phyloP scores from a whole-genome alignment of 345 rosid genomes.

The Bretschneidera sinensis region DNA sequence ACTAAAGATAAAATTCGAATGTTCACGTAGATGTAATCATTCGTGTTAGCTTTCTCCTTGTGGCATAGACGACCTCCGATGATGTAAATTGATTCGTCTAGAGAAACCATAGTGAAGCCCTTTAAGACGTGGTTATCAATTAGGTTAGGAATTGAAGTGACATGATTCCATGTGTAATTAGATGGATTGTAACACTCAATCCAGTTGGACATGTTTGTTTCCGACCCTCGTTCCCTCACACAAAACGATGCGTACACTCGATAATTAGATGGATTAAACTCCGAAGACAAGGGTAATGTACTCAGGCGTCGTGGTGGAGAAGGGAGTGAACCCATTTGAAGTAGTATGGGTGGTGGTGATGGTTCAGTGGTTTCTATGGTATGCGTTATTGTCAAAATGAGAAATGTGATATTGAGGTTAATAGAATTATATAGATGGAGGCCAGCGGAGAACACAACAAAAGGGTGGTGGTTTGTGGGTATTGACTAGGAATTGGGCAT shows the following conservation, averaged over 20 bases:
- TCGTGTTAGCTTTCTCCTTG: slow-evolving; percentile 11
- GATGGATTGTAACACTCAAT: slow-evolving; percentile 40
- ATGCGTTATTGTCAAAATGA: slow-evolving; percentile 15
- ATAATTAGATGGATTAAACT: slow-evolving; percentile 1
- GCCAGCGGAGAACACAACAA: slow-evolving; percentile 20
- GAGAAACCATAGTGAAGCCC: slow-evolving; percentile 40
- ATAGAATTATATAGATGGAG: not conserved
- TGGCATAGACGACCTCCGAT: slow-evolving; percentile 40
- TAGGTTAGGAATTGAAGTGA: slow-evolving; percentile 27
- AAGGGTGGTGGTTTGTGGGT: slow-evolving; percentile 5
- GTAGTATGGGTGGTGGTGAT: not conserved
- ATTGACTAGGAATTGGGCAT: slow-evolving; percentile 15
- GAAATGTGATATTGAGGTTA: not conserved
- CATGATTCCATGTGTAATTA: slow-evolving; percentile 35
- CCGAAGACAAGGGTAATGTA: slow-evolving; percentile 4
- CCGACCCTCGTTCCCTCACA: slow-evolving; percentile 14
- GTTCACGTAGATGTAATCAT: slow-evolving; percentile 13
- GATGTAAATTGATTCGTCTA: slow-evolving; percentile 32
- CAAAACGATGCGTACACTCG: slow-evolving; percentile 34
- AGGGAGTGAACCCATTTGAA: slow-evolving; percentile 31
- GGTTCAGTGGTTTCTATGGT: not conserved
- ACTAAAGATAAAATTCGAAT: slow-evolving; percentile 24
- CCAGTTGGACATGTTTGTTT: slow-evolving; percentile 25
- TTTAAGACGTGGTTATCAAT: slow-evolving; percentile 35
- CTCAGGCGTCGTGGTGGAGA: not conserved